These are phyloP conservation scores for Taphrina deformans DNA, from an alignment of 1,139 yeast genomes.

Conservation along the genomic window DNA sequence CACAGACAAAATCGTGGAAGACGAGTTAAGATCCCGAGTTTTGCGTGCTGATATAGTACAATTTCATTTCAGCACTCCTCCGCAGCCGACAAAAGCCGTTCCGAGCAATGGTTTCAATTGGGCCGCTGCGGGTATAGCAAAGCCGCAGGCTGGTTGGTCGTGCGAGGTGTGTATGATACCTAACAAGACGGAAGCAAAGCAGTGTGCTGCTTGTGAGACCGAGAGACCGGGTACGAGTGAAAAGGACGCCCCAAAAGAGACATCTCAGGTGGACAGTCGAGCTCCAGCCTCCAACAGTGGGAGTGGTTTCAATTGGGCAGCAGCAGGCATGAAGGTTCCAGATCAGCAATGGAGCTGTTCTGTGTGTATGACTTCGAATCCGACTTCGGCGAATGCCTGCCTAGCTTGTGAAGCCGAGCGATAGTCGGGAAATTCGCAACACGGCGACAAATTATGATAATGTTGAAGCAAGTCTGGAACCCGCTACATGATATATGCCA, in stretches of 20 bases:
- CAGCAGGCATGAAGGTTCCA: constrained; percentile 32
- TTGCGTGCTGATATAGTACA: constrained; percentile 1
- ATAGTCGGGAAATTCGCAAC: too few species aligned
- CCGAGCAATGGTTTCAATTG: constrained; percentile 18
- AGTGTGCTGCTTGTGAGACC: constrained; percentile 26
- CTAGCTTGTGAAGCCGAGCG: constrained; percentile 25
- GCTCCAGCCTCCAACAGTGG: neutral
- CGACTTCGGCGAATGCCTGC: constrained; percentile 3
- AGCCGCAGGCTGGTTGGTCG: constrained; percentile 15
- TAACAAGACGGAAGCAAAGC: constrained; percentile 6
- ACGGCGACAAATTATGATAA: too few species aligned
- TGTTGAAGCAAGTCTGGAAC: too few species aligned
- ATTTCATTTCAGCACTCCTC: neutral
- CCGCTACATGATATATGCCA: too few species aligned
- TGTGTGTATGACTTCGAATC: constrained; percentile 29
- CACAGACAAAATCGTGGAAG: neutral
- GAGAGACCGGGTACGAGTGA: neutral
- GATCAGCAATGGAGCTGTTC: constrained; percentile 17
- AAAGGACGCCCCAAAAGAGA: neutral
- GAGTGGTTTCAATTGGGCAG: constrained; percentile 33
- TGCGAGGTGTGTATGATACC: constrained; percentile 31
- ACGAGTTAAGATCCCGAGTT: neutral
- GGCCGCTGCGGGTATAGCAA: constrained; percentile 27
- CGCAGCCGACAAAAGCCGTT: neutral
- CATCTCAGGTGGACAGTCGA: neutral